Evolutionary conservation across 192 early-diverging fungal genomes (phyloP), one percentile per base, ranked within the genome.

Genomic region (Gigaspora rosea): DNA sequence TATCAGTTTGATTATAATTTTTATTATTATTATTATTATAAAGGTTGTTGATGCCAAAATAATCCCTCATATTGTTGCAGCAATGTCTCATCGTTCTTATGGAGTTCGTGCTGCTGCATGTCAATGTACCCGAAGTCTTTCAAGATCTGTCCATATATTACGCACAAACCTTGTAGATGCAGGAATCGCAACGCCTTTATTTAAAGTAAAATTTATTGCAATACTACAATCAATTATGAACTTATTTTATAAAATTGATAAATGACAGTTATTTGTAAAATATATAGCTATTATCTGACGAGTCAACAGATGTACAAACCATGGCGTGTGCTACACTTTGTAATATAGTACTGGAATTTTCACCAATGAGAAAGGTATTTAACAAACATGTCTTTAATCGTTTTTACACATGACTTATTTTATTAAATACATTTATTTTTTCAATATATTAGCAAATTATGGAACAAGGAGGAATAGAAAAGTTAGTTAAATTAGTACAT

Each of bases 341-440:
- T 81, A 96, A 96, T 67, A 86, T 96, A 56, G 91, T 93, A 7
- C 78, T 96, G 22, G 94, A 95, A 62, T 93, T 96, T 67, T 91
- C 91, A 12, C 93, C 95, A 0, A 93, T 95, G 92, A 85, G 83
- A 63, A 86, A 86, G 69, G 81, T 82, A 79, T 56, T 33, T 67
- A 48, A 46, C 11, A 8, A 32, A 2, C 15, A 64, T 50, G n/a
- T 49, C 4, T 1, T 75, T 46, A 75, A 6, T 5, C 27, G 27
- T 3, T 49, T 52, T 50, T 54, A 52, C 47, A 52, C 47, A 48
- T 15, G n/a, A 50, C 62, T n/a, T 36, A 41, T 11, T 63, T 18
- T 32, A 50, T 49, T 64, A 10, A 48, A 9, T 75, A 8, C 33
- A 46, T 3, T 20, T 41, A 27, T 27, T 13, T 22, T n/a, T 65